Conservation (phyloP, 495 filamentous ascomycete genomes). For the Aspergillus wentii region DNA sequence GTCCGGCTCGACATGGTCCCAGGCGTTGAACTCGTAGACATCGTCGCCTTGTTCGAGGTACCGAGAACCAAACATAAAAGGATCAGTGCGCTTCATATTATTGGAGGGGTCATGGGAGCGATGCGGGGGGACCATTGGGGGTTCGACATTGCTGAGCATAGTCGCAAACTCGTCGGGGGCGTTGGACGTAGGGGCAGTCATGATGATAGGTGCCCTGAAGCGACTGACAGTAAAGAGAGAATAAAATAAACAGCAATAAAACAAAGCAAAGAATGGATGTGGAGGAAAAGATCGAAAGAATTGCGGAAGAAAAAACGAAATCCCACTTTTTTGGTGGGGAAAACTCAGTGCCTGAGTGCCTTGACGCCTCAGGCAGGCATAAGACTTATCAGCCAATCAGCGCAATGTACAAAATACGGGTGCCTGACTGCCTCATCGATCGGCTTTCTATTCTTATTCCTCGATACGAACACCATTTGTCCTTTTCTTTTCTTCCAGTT, state of each 20-base stretch:
- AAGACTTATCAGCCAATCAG: no score
- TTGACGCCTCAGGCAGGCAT: no score
- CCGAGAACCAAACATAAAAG: constrained; percentile 93
- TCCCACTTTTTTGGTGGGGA: no score
- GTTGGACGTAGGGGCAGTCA: no score
- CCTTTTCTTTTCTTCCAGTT: no score
- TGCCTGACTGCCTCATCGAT: no score
- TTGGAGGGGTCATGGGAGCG: constrained; percentile 50
- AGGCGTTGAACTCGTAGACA: constrained; percentile 94
- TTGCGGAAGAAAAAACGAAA: neutral
- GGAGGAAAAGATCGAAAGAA: neutral
- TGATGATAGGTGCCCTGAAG: neutral
- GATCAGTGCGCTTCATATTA: constrained; percentile 75
- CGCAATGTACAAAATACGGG: no score
- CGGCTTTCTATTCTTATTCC: neutral
- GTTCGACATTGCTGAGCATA: no score
- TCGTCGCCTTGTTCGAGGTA: constrained; percentile 76
- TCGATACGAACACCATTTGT: neutral
- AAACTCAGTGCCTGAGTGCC: no score
- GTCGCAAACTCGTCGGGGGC: no score
- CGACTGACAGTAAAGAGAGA: neutral
- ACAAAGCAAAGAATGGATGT: neutral
- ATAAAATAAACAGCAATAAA: neutral
- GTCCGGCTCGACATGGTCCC: constrained; percentile 92
- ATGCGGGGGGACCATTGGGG: constrained; percentile 34